Percentiles rank a stretch among this genome's conserved stretches.
These are phyloP conservation scores for Phialocephala subalpina DNA, from an alignment of 2,329 filamentous ascomycete species.

Conservation along the genomic window DNA sequence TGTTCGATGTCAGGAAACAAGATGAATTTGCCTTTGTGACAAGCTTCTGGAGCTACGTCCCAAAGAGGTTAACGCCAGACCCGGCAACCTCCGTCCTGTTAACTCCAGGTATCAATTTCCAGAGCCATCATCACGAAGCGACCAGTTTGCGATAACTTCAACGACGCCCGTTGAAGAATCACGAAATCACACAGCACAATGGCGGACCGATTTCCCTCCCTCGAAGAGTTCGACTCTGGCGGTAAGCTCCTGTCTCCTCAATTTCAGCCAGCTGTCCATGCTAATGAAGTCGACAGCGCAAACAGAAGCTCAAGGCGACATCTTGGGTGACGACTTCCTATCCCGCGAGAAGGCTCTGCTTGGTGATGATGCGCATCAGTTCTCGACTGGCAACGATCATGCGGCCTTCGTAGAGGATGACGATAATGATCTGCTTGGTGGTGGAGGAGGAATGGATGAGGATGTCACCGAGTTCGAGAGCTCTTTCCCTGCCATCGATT, in stretches of 20 bases:
- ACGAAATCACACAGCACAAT: conserved; percentile 47
- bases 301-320: conserved; percentile 62
- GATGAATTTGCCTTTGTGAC: neutral
- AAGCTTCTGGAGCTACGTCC: neutral
- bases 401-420: conserved; percentile 69
- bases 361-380: conserved; percentile 93
- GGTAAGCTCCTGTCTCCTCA: conserved; percentile 38
- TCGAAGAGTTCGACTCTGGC: conserved; percentile 66
- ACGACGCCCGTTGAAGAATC: conserved; percentile 17
- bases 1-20: neutral
- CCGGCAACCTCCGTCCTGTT: conserved; percentile 12
- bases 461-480: conserved; percentile 73
- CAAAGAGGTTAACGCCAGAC: neutral
- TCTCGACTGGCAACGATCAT: conserved; percentile 78
- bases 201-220: conserved; percentile 66
- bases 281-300: conserved; percentile 60
- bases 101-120: conserved; percentile 20
- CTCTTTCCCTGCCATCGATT: conserved; percentile 84
- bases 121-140: conserved; percentile 10
- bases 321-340: conserved; percentile 81
- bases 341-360: conserved; percentile 87
- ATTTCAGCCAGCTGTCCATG: conserved; percentile 11
- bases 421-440: conserved; percentile 77
- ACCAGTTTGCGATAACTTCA: conserved; percentile 22
- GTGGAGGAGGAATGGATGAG: conserved; percentile 54